Base-by-base conservation (phyloP, 306 rosid genomes). In the Arachis stenosperma region DNA sequence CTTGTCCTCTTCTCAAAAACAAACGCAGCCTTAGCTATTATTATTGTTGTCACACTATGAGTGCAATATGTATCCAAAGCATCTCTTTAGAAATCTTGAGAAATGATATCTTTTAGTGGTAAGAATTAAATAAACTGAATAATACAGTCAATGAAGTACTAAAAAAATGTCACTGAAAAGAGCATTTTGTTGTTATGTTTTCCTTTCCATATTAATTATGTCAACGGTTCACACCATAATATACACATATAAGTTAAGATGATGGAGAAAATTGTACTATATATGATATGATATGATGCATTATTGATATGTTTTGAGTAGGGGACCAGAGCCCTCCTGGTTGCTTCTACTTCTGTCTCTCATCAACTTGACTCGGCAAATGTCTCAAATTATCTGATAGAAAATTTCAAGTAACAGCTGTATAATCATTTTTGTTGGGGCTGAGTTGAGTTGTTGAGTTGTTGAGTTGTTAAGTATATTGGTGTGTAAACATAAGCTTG, bases 131-230 rank as follows among this genome's bases (percentile, higher is more conserved):
- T 40, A 6, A 61, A 40, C 55, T 51, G 63, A 15, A 22, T 9
- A 17, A 12, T 22, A 27, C 39, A 27, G 22, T 33, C 61, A 51
- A 37, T 39, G 61, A 17, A 12, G 36, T 9, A 53, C 30, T 55
- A 8, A 33, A 33, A 27, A 63, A 62, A 58, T 42, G 71, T 70
- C 67, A 54, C 66, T 42, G 71, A 43, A 77, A 70, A 54, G 71
- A 70, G 42, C 51, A 15, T 42, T 14, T 43, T 61, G 17, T 77
- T 61, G 33, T 48, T 48, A 63, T 12, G 22, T 70, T 30, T 39
- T 39, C 3, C n/a, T 15, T 61, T 30, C 61, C 15, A 73, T 48
- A 17, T 37, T 11, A 61, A 51, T 17, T 22, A 33, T 8, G 11
- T 73, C 33, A 52, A 22, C 36, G 10, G n/a, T 54, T 65, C 42